Base-by-base conservation (phyloP, 1,284 basidiomycete genomes). In the Leucoagaricus sp. region DNA sequence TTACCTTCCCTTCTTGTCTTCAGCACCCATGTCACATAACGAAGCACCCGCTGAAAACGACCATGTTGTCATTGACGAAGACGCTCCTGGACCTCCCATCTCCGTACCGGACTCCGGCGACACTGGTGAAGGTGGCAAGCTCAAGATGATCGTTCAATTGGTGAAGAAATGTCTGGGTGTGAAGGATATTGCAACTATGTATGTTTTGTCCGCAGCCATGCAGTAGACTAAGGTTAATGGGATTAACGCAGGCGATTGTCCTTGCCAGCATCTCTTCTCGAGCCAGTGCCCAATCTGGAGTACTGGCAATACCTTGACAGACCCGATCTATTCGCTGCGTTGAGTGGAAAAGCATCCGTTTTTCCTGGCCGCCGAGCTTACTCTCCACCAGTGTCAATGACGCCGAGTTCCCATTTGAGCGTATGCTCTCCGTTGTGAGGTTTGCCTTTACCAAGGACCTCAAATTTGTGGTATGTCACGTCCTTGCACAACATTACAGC, bases 261-360 rank as follows among this genome's bases (percentile, higher is more conserved):
- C 0, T 76, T 96, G 46, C 94, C 94, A 2, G 93, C 94, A 12
- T 95, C 93, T 25, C 72, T 96, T 49, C 81, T 96, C 38, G 94
- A 96, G 67, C 94, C 94, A 4, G 84, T 95, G 65, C 94, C 94
- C 3, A 97, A 96, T 72, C 82, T 98, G 53, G 95, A 97, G 74
- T 96, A 94, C 74, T 96, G 92, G 92, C 91, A 94, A 63, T 98
- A 96, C 67, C 82, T 95, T 48, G 95, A 98, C 72, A 82, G 96
- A 61, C 94, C 95, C 9, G 96, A 98, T 72, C 78, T 95, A 45
- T 95, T 97, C 69, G 89, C 90, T 65, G 86, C 92, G 93, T 95
- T 55, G 69, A 68, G 75, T 85, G 77, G n/a, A 42, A 25, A 21
- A 2, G 2, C 8, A 3, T n/a, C 59, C 44, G 21, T 49, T 25